phyloP scores from a whole-genome alignment of 2,329 filamentous ascomycete genomes.

The Spiromastix sp. region DNA sequence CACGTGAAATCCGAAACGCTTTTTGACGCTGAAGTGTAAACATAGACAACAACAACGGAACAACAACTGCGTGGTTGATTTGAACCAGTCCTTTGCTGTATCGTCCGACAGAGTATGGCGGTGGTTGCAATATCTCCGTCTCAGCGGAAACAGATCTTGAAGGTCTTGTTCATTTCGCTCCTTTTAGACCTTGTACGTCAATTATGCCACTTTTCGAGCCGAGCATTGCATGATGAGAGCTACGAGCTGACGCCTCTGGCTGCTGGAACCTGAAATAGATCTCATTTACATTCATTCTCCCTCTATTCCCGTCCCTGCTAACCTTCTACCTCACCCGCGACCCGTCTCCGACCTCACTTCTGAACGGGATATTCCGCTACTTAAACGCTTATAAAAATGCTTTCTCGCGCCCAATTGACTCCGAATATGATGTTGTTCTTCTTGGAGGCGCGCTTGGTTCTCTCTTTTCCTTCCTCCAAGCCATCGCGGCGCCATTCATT shows the following conservation, averaged over 20 bases:
- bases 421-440: constrained; percentile 92
- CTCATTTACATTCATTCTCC: constrained; percentile 96
- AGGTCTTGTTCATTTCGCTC: constrained; percentile 79
- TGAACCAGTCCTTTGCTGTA: no score
- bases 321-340: constrained; percentile 92
- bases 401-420: constrained; percentile 86
- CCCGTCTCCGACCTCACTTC: constrained; percentile 50
- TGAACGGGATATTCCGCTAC: constrained; percentile 68
- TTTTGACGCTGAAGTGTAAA: no score
- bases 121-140: constrained; percentile 33
- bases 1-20: no score
- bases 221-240: background rate
- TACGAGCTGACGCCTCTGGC: background rate
- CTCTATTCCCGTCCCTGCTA: constrained; percentile 87
- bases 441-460: constrained; percentile 89
- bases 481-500: constrained; percentile 83
- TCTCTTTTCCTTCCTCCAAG: constrained; percentile 86
- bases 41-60: no score
- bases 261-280: constrained; percentile 47
- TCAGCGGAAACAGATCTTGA: constrained; percentile 68
- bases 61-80: no score
- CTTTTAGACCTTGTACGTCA: constrained; percentile 72
- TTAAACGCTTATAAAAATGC: constrained; percentile 92
- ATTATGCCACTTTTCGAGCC: constrained; percentile 17
- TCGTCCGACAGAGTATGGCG: no score